phyloP scores from a whole-genome alignment of 2,329 filamentous ascomycete genomes.

The Neofusicoccum ribis region DNA sequence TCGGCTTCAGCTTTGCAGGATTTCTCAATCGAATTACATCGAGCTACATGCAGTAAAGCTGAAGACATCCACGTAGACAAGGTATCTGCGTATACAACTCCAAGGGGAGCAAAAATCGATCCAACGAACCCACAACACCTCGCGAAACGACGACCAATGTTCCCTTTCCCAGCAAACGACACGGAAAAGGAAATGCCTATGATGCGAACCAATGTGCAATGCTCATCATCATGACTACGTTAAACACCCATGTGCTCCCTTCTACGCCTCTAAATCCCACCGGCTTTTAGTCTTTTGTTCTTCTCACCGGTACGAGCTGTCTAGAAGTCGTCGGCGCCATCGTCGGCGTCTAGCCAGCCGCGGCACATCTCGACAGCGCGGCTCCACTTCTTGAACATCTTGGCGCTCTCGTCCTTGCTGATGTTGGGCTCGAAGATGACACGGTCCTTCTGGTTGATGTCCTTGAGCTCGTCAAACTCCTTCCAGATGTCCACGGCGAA shows the following conservation, averaged over 20 bases:
- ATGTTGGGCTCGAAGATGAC: slow-evolving; percentile 71
- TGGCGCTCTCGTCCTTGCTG: slow-evolving; percentile 56
- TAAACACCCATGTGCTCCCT: not conserved
- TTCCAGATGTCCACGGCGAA: slow-evolving; percentile 79
- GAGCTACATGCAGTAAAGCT: not conserved
- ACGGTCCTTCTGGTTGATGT: slow-evolving; percentile 70
- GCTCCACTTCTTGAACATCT: slow-evolving; percentile 71
- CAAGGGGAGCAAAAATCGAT: not conserved
- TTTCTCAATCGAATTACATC: not conserved
- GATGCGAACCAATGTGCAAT: slow-evolving; percentile 12
- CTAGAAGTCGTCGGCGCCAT: slow-evolving; percentile 22
- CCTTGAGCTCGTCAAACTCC: slow-evolving; percentile 69
- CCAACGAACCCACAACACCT: slow-evolving; percentile 2
- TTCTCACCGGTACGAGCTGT: not conserved
- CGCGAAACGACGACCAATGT: not conserved
- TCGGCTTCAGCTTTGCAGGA: not conserved
- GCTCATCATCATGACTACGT: slow-evolving; percentile 15
- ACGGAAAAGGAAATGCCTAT: not conserved
- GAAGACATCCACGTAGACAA: not conserved
- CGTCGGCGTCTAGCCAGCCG: slow-evolving; percentile 63
- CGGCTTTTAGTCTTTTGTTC: not conserved
- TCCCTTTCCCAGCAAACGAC: not conserved
- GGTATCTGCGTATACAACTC: slow-evolving; percentile 1
- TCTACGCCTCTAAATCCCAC: not conserved
- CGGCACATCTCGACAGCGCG: slow-evolving; percentile 77